Evolutionary conservation across 2,329 filamentous ascomycete species (phyloP).

Genomic region (Colletotrichum tropicicola): DNA sequence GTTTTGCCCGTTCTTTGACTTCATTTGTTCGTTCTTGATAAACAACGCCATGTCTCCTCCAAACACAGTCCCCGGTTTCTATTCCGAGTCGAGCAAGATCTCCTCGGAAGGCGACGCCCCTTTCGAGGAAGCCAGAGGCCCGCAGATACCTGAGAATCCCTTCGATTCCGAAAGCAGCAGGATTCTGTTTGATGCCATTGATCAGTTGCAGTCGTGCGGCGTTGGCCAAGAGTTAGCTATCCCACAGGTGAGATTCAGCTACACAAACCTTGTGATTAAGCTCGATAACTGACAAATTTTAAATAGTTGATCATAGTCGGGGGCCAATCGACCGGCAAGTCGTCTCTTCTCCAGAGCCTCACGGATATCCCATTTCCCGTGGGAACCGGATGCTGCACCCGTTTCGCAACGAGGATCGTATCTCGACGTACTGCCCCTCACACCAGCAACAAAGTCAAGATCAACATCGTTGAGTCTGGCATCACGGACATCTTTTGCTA

Average conservation of each 20-base stretch:
- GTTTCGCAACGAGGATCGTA: constrained; percentile 48
- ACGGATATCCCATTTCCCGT: constrained; percentile 48
- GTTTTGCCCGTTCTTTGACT: too few relatives aligned
- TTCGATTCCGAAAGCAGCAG: constrained; percentile 45
- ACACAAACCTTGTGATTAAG: too few relatives aligned
- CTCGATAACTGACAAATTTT: background rate
- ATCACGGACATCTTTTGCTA: constrained; percentile 34
- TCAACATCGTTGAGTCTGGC: constrained; percentile 41
- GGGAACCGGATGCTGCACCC: constrained; percentile 42
- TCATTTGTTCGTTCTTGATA: too few relatives aligned
- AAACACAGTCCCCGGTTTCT: too few relatives aligned
- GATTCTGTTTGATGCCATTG: constrained; percentile 46
- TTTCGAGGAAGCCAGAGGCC: too few relatives aligned
- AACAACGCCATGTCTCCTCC: too few relatives aligned
- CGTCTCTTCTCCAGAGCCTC: constrained; percentile 45
- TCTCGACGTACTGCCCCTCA: constrained; percentile 42
- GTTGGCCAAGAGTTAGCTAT: constrained; percentile 40
- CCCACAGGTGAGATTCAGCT: constrained; percentile 43
- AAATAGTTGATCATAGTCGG: constrained; percentile 46
- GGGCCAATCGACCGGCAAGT: constrained; percentile 47
- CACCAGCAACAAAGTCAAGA: constrained; percentile 38
- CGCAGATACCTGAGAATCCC: constrained; percentile 37
- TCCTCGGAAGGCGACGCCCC: too few relatives aligned
- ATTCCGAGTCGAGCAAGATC: too few relatives aligned
- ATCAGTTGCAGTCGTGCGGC: constrained; percentile 43